Evolutionary conservation across 2,329 filamentous ascomycete genomes (phyloP).

Genomic region (Ploettnerulaceae sp.): DNA sequence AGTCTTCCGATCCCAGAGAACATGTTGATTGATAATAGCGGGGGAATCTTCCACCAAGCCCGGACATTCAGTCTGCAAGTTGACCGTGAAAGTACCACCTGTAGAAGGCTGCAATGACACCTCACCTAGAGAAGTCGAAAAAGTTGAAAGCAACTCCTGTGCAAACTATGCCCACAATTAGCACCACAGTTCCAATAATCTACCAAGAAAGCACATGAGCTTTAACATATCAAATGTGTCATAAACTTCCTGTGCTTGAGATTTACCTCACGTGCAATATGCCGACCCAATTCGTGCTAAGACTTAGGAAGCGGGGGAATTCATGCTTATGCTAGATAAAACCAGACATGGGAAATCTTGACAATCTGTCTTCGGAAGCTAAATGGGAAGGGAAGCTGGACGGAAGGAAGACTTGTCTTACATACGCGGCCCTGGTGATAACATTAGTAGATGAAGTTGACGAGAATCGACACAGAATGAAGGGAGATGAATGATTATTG

Average conservation of each 20-base stretch:
- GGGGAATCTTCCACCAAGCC: conserved; percentile 12
- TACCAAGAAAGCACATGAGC: background rate
- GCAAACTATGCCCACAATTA: conserved; percentile 57
- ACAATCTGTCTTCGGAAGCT: background rate
- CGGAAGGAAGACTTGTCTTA: background rate
- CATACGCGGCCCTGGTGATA: conserved; percentile 3
- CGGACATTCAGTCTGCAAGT: conserved; percentile 44
- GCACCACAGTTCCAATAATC: background rate
- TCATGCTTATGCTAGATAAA: conserved; percentile 5
- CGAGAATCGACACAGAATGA: too few species aligned
- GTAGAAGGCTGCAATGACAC: conserved; percentile 81
- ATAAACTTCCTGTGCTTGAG: background rate
- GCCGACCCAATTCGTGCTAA: background rate
- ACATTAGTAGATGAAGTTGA: too few species aligned
- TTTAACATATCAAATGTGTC: background rate
- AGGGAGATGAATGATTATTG: too few species aligned
- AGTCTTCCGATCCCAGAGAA: conserved; percentile 82
- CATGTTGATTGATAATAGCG: conserved; percentile 40
- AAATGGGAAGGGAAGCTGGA: background rate
- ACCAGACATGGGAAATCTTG: background rate
- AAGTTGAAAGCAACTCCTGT: conserved; percentile 93
- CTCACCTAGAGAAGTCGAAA: conserved; percentile 77
- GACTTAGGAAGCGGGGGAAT: conserved; percentile 5
- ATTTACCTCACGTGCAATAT: conserved; percentile 8
- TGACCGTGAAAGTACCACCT: conserved; percentile 76